Percentiles rank a stretch among this genome's conserved stretches.
Conservation (phyloP, 306 rosid species). For the Pterocarpus santalinus region DNA sequence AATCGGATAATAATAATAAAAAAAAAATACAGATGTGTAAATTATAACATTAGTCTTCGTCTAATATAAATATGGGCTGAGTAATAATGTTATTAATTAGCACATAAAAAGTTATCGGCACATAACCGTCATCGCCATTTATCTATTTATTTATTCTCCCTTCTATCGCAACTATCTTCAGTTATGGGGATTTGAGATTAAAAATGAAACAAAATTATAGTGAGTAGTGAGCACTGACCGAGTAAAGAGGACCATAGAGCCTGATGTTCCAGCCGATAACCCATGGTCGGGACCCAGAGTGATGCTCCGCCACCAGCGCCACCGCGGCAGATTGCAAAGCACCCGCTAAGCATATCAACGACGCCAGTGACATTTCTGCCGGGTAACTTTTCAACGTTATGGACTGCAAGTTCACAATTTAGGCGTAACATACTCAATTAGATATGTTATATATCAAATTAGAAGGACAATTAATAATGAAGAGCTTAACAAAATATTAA, state of each 20-base stretch:
- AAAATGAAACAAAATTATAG: too few species aligned
- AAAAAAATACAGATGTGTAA: too few species aligned
- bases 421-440: too few species aligned
- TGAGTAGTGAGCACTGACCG: constrained; percentile 47
- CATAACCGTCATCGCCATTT: too few species aligned
- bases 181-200: too few species aligned
- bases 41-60: too few species aligned
- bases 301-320: constrained; percentile 61
- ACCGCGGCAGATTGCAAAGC: constrained; percentile 58
- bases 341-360: constrained; percentile 69
- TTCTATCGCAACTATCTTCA: too few species aligned
- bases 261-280: constrained; percentile 68
- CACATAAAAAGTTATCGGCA: too few species aligned
- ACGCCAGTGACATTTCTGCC: constrained; percentile 66
- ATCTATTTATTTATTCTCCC: too few species aligned
- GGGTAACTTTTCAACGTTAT: constrained; percentile 70
- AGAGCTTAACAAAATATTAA: neutral
- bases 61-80: too few species aligned
- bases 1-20: too few species aligned
- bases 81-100: too few species aligned
- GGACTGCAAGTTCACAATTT: constrained; percentile 55
- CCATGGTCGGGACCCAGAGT: constrained; percentile 56
- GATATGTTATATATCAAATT: neutral
- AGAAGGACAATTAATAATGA: neutral
- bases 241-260: constrained; percentile 69